Conservation (phyloP, 108 stramenopile species). For the Fragilaria crotonensis region DNA sequence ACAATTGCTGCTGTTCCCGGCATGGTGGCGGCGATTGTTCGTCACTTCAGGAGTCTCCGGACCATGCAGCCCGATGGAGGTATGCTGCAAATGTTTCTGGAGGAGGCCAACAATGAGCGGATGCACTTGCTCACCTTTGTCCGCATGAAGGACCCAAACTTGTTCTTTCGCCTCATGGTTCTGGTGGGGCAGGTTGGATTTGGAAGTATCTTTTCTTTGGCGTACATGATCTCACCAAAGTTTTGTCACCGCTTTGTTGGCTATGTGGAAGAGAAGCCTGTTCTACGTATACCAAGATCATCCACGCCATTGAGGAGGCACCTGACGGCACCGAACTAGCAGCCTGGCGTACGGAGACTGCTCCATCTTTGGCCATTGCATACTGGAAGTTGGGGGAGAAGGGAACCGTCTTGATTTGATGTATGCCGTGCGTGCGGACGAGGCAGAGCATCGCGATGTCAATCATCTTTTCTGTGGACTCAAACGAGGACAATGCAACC, state of each 20-base stretch:
- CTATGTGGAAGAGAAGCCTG: constrained; percentile 93
- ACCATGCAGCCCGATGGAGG: constrained; percentile 90
- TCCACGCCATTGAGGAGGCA: constrained; percentile 80
- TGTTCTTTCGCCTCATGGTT: constrained; percentile 44
- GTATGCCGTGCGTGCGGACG: constrained; percentile 88
- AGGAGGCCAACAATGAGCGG: constrained; percentile 98
- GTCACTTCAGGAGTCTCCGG: constrained; percentile 88
- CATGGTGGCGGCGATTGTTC: constrained; percentile 78
- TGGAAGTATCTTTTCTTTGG: constrained; percentile 61
- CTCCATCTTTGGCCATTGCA: constrained; percentile 68
- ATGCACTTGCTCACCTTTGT: constrained; percentile 95
- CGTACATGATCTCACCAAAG: constrained; percentile 85
- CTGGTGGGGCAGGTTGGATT: constrained; percentile 76
- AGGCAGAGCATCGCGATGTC: constrained; percentile 93
- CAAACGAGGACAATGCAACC: constrained; percentile 54
- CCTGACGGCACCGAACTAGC: constrained; percentile 76
- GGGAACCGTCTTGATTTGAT: constrained; percentile 88
- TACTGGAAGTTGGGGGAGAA: constrained; percentile 86
- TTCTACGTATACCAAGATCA: constrained; percentile 84
- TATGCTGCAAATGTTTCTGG: constrained; percentile 90
- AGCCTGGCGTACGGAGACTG: constrained; percentile 50
- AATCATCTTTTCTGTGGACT: constrained; percentile 68
- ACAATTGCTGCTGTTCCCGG: constrained; percentile 89
- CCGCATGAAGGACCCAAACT: constrained; percentile 64
- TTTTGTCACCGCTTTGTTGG: constrained; percentile 97